These are phyloP conservation scores for Euphrasia arctica DNA, from an alignment of 305 asterid species.

Conservation along the genomic window DNA sequence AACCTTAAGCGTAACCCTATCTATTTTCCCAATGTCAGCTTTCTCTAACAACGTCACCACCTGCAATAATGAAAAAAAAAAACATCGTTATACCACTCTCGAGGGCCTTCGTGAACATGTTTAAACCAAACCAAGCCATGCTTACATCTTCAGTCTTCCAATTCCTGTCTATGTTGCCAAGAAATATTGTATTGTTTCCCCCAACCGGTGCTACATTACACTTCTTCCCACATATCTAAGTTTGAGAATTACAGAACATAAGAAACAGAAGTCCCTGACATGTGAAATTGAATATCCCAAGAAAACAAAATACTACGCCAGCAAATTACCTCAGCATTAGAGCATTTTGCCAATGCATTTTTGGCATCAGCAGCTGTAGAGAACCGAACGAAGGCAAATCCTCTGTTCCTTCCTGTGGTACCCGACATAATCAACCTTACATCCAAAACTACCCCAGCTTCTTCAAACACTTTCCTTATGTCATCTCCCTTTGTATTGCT, in stretches of 20 bases:
- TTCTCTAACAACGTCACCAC: slow-evolving; percentile 43
- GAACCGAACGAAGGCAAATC: slow-evolving; percentile 66
- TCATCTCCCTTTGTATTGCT: slow-evolving; percentile 52
- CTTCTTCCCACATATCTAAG: slow-evolving; percentile 66
- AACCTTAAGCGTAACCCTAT: slow-evolving; percentile 48
- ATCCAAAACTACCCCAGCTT: slow-evolving; percentile 44
- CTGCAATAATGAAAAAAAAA: slow-evolving; percentile 28
- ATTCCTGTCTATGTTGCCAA: slow-evolving; percentile 60
- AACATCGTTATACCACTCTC: slow-evolving; percentile 23
- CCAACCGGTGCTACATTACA: slow-evolving; percentile 49
- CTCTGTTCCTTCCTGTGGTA: slow-evolving; percentile 54
- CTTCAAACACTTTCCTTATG: slow-evolving; percentile 54
- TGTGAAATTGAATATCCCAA: slow-evolving; percentile 2
- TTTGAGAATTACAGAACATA: slow-evolving; percentile 25
- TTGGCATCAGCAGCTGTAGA: slow-evolving; percentile 65
- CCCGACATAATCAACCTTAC: slow-evolving; percentile 49
- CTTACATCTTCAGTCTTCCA: slow-evolving; percentile 80
- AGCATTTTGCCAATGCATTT: slow-evolving; percentile 49
- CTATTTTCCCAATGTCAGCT: slow-evolving; percentile 62
- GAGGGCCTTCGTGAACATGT: slow-evolving; percentile 21
- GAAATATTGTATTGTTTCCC: slow-evolving; percentile 69
- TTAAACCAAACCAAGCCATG: slow-evolving; percentile 27
- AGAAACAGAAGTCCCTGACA: slow-evolving; percentile 26
- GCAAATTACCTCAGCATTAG: slow-evolving; percentile 57
- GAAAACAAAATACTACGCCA: background rate